Evolutionary conservation across 345 rosid species (phyloP), one percentile per base, ranked within the genome.

Genomic region (Populus tremula): DNA sequence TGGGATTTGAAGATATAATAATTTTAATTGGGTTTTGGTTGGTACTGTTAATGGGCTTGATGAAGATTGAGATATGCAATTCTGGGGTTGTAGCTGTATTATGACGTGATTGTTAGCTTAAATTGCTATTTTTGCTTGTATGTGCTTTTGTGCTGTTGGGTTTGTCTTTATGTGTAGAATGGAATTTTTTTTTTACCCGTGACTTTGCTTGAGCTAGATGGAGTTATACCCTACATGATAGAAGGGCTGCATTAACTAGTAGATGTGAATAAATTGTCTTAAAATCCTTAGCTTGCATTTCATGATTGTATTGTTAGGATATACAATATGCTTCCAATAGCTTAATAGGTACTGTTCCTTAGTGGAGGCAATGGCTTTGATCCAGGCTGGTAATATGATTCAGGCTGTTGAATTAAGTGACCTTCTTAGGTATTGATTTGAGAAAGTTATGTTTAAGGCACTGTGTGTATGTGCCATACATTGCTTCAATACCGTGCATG

Each of bases 191-290:
- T 71, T 43, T 18, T 66, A 64, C 71, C 71, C 49, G 25, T 77
- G 50, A 50, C 53, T 23, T 64, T 16, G 49, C 36, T 62, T 77
- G 69, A 71, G 70, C 70, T 62, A 33, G 75, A 38, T 31, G 69
- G 67, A 41, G 35, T 10, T 59, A 35, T 27, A 17, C 18, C 43
- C 5, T 29, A 45, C 31, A 6, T 5, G 43, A 71, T 56, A 33
- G 12, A 72, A 35, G 45, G 9, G n/a, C 12, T 31, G 65, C 75
- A 33, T 31, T 5, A 50, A 50, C 31, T 5, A 53, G 23, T 35
- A n/a, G 45, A 21, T 5, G 10, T 29, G 12, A 8, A 36, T 39
- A 67, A 67, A 59, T 50, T 35, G 17, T 25, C 50, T 10, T 38
- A 23, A 38, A 67, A 59, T 4, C 31, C 5, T 33, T 14, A 62